Evolutionary conservation across 805 yeast genomes (phyloP), one percentile per base, ranked within the genome.

Genomic region (Kodamaea leandrae): DNA sequence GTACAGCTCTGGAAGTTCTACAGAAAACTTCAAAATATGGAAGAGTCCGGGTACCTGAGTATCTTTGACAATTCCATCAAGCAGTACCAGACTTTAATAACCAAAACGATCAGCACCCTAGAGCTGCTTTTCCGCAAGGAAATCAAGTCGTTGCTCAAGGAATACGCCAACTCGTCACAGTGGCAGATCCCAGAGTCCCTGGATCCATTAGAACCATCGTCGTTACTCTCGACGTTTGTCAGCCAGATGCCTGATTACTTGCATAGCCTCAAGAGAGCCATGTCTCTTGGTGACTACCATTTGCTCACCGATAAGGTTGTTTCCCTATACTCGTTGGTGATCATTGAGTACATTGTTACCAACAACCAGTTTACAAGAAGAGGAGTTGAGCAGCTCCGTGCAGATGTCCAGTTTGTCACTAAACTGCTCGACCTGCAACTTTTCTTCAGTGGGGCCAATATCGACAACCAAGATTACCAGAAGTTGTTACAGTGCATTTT

Each of bases 1-100:
- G 56, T 67, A 8, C 72, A 68, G 48, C 58, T 70, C 21, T 68
- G 72, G 72, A 53, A 57, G 18, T 55, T 59, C 10, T 66, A 56
- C 52, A 51, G 54, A 27, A 45, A 52, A 4, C 45, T 53, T 12
- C 42, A 44, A 19, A 36, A 55, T n/a, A 33, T 43, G 10, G 39
- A 38, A 1, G 52, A 42, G 8, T 36, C 37, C 1, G 50, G 48
- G 7, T 59, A 57, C 5, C 48, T 46, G 32, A 59, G 64, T 4
- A 58, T 69, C 6, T 69, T 69, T 37, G 68, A 58, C 17, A 28
- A 47, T 1, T 41, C 60, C 0, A 43, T 64, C 9, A 36, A 32
- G 2, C 55, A 58, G 34, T 69, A 58, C 45, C 49, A 44, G 15
- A 37, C 39, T 2, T 43, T 69, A 10, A 36, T 52, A 4, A 18